Evolutionary conservation across 2,329 filamentous ascomycete genomes (phyloP).

Genomic region (Magnaporthales sp.): DNA sequence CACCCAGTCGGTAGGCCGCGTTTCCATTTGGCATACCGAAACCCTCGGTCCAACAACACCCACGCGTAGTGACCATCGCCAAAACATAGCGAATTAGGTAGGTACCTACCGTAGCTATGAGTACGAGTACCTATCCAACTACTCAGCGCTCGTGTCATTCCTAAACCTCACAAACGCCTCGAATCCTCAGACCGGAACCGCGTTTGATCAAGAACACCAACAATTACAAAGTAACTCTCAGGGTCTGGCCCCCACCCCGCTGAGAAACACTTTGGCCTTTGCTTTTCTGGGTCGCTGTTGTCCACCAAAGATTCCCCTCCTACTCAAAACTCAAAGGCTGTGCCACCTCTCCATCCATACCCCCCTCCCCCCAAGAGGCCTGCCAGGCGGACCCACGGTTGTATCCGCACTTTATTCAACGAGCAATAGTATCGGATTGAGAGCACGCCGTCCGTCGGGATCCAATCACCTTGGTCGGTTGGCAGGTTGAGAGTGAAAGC

Average conservation of each 20-base stretch:
- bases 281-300: neutral
- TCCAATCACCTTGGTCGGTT: neutral
- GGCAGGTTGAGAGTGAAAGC: neutral
- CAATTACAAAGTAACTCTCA: neutral
- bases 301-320: neutral
- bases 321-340: neutral
- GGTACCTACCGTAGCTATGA: no score
- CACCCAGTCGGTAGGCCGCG: neutral
- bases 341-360: neutral
- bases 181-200: neutral
- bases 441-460: neutral
- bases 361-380: neutral
- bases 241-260: neutral
- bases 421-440: neutral
- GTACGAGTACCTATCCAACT: no score
- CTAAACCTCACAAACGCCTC: neutral
- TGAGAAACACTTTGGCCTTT: neutral
- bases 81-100: neutral
- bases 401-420: neutral
- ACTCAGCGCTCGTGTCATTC: no score
- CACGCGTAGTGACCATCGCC: neutral
- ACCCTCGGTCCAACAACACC: neutral
- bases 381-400: neutral
- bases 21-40: neutral
- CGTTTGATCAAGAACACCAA: neutral